Evolutionary conservation across 2,329 filamentous ascomycete genomes (phyloP), one percentile per base, ranked within the genome.

Genomic region (Xylaria sp.): DNA sequence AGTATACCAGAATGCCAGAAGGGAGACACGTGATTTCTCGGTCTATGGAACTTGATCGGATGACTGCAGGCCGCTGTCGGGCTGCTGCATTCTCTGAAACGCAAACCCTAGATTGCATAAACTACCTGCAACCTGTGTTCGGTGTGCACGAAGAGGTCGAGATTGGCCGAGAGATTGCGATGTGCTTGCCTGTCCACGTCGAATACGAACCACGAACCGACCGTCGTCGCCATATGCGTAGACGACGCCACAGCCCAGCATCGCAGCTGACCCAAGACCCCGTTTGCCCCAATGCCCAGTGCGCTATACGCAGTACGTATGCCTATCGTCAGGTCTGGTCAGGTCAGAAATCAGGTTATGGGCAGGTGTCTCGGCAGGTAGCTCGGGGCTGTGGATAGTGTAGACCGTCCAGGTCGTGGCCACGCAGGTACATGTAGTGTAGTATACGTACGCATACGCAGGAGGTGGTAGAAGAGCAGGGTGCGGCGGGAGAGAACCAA

Each of bases 51-150:
- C 36, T 38, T 29, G 39, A 44, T 57, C 61, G 63, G 63, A 39
- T 45, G 63, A 36, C 22, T 51, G 51, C 51, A 61, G 63, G 20
- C 36, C 44, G 33, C 50, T 50, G 42, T 60, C 42, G 63, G 63
- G 42, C 25, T 50, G 53, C 45, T 50, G 53, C 60, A 49, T 50
- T 33, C 29, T n/a, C 15, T 36, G 50, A 22, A 55, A 63, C 51
- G 25, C 51, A 63, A 25, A 36, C 25, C 25, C n/a, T 47, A 20
- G 9, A 56, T 56, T 49, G 45, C 45, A 29, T 49, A 13, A 9
- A 36, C 42, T n/a, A 7, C 36, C 53, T 42, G 15, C 36, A 38
- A 6, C 9, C n/a, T n/a, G 15, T 55, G 36, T 20, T 39, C 51
- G 36, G 51, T 55, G 36, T n/a, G 36, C 22, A 55, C 53, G 22